A percentile compares a stretch with the other conserved stretches of the same genome.
These are phyloP conservation scores for barrel medic (Medicago truncatula) DNA, from an alignment of 306 rosid genomes.

Conservation along the genomic window DNA sequence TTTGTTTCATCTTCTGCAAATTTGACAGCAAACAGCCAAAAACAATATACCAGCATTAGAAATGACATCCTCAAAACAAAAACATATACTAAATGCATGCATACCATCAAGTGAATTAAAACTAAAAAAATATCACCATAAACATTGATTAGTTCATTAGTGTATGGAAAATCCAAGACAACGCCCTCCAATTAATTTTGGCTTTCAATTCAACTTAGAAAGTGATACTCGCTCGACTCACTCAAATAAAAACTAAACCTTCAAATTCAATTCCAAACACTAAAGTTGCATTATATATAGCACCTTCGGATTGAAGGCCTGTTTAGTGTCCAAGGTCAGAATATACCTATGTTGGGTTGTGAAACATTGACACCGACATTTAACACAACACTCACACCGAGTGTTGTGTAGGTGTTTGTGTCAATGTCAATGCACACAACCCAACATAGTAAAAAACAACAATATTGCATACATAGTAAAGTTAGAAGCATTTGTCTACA, in stretches of 20 bases:
- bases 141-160: not conserved
- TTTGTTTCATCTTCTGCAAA: conserved; percentile 42
- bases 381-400: too few relatives aligned
- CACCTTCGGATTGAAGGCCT: not conserved
- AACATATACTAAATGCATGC: conserved; percentile 4
- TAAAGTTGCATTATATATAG: not conserved
- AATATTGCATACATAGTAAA: not conserved
- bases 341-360: too few relatives aligned
- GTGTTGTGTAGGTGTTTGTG: too few relatives aligned
- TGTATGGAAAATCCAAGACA: conserved; percentile 5
- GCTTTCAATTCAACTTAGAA: conserved; percentile 25
- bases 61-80: conserved; percentile 10
- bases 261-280: not conserved
- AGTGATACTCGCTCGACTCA: not conserved
- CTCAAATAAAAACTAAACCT: not conserved
- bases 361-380: too few relatives aligned
- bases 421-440: too few relatives aligned
- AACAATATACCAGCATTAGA: conserved; percentile 22
- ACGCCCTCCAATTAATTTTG: not conserved
- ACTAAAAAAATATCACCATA: conserved; percentile 24
- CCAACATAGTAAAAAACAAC: too few relatives aligned
- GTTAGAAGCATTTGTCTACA: not conserved
- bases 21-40: conserved; percentile 28
- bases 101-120: conserved; percentile 18
- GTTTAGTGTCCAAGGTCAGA: not conserved